Evolutionary conservation across 768 basidiomycete species (phyloP).

Genomic region (Chlorophyllum brunneum): DNA sequence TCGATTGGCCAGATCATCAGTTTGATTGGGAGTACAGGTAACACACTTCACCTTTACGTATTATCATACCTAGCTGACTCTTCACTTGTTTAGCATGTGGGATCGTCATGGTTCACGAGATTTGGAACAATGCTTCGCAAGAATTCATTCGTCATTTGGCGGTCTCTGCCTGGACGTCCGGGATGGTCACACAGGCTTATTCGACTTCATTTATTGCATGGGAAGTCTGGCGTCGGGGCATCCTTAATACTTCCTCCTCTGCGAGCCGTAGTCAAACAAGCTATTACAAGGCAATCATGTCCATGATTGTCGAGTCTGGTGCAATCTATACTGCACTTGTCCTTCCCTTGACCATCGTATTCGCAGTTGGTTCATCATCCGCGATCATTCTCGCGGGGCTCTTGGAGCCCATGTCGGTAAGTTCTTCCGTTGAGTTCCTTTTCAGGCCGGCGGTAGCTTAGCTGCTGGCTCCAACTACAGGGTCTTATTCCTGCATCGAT

Average conservation of each 20-base stretch:
- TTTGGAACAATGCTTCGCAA: neutral
- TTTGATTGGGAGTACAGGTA: neutral
- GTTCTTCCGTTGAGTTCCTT: too few species aligned
- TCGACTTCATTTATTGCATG: slow-evolving; percentile 1
- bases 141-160: neutral
- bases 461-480: neutral
- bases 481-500: neutral
- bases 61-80: too few species aligned
- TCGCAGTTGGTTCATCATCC: neutral
- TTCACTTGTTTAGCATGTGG: neutral
- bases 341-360: neutral
- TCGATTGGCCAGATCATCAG: slow-evolving; percentile 1
- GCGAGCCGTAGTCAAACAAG: neutral
- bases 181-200: neutral
- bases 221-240: neutral
- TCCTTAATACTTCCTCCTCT: neutral
- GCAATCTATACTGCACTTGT: slow-evolving; percentile 2
- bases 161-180: neutral
- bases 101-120: neutral
- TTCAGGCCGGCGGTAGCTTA: neutral
- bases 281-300: neutral
- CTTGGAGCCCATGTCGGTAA: neutral
- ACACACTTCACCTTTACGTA: too few species aligned
- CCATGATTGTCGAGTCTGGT: slow-evolving; percentile 1
- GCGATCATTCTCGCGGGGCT: neutral